Conservation (phyloP, 306 rosid genomes). For the Oemleria cerasiformis region DNA sequence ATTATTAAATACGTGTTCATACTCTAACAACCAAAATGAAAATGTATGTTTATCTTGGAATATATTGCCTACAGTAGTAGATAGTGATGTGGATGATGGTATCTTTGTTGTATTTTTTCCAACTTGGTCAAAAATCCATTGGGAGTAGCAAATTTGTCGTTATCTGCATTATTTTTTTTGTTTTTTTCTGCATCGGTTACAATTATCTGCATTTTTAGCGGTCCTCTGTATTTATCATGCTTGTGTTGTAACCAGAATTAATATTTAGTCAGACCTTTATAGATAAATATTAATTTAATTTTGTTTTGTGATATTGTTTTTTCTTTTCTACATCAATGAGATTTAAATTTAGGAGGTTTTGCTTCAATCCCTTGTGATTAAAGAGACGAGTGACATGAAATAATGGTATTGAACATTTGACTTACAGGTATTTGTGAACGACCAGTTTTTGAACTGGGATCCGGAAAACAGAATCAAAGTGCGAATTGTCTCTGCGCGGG, state of each 20-base stretch:
- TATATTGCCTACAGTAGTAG: constrained; percentile 9
- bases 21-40: no score
- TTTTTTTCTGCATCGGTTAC: no score
- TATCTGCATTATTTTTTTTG: background rate
- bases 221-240: background rate
- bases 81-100: constrained; percentile 16
- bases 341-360: no score
- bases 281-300: background rate
- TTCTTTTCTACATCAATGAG: no score
- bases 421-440: constrained; percentile 72
- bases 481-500: constrained; percentile 78
- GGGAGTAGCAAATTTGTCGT: constrained; percentile 16
- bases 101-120: constrained; percentile 11
- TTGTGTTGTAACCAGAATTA: background rate
- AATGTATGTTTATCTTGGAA: background rate
- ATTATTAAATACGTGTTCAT: no score
- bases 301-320: no score
- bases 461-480: constrained; percentile 77
- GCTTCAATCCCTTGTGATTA: background rate
- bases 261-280: background rate
- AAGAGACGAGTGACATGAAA: background rate
- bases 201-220: background rate
- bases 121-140: constrained; percentile 8
- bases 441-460: constrained; percentile 91
- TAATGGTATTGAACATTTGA: background rate